Base-by-base conservation (phyloP, 345 rosid genomes). In the Noccaea bulbosa region DNA sequence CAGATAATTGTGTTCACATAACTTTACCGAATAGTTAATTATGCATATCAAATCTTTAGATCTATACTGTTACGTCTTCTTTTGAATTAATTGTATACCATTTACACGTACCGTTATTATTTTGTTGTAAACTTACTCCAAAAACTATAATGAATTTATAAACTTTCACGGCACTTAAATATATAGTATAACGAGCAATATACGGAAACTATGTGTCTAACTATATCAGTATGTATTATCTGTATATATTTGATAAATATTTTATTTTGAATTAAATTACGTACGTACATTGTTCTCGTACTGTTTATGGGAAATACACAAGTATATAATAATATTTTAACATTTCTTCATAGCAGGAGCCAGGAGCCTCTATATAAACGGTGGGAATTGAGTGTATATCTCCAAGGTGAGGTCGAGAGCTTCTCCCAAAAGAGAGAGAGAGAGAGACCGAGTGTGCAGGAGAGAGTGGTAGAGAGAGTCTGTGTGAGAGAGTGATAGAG, bases 341-440 rank as follows among this genome's bases (percentile, higher is more conserved):
- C 16, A 46, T 37, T 55, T 60, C 16, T 58, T 59, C 72, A 34
- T 1, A 9, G 15, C 5, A 56, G 10, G 46, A 65, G 24, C 57
- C 55, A 56, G 10, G 46, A 65, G 24, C 57, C 55, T 24, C 49
- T 88, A 87, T 85, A 85, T 84, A 85, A 83, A 2, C 70, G 24
- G 8, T 45, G 33, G 45, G 65, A 37, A 6, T 65, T 65, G 1
- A 33, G 8, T 0, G n/a, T 2, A 1, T 4, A 6, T 5, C 10
- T 2, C 1, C 79, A 30, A 53, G 72, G 59, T 6, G 67, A 76
- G 79, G 44, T 70, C 43, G 74, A 67, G 83, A 69, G 82, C 51
- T 9, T 65, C 50, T 69, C 30, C 73, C 38, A 37, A 64, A 22
- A 75, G 32, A 45, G 5, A 15, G 44, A 41, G 55, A 62, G 43